Evolutionary conservation across 2,329 filamentous ascomycete species (phyloP), one percentile per base, ranked within the genome.

Genomic region (Exophiala viscosa): DNA sequence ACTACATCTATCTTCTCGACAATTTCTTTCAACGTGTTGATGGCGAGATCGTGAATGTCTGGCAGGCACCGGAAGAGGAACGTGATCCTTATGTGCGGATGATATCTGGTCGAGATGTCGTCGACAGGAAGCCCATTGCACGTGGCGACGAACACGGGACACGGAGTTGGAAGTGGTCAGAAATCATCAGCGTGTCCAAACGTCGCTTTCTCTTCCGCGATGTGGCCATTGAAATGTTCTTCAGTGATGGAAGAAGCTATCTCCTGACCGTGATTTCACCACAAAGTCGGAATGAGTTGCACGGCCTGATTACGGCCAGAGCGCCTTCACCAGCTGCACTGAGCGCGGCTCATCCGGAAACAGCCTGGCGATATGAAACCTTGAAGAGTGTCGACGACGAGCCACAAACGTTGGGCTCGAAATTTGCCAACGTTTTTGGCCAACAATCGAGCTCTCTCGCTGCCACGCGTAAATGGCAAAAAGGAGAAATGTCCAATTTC

Each of bases 401-500:
- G 45, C 79, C 83, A 6, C 80, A 85, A 62, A 79, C 82, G 1
- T 79, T 99, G 34, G 89, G 92, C 0, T 90, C 88, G 11, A 92
- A 92, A 64, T 91, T 97, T 63, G 90, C 89, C 17, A 96, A 85
- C 59, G 88, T 96, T 10, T 97, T 99, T 75, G 90, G 90, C 59
- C 82, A 90, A 17, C 82, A 90, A 18, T 85, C 84, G 0, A 81
- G 88, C 0, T 87, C 87, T 69, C 91, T 90, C 60, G 88, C 91
- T 8, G 85, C 90, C 7, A 95, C 93, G 64, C 86, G 87, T 60
- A 86, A 85, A 67, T 99, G 93, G 93, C 81, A 93, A 54, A 87
- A 85, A 66, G 93, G 95, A 10, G 93, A 99, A 65, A 90, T 97
- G 45, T 97, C 92, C 11, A 99, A 99, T 69, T 99, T 99, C 64